Percentiles rank a stretch among this genome's conserved stretches.
These are phyloP conservation scores for Colletotrichum cereale DNA, from an alignment of 2,329 filamentous ascomycete genomes.

Conservation along the genomic window DNA sequence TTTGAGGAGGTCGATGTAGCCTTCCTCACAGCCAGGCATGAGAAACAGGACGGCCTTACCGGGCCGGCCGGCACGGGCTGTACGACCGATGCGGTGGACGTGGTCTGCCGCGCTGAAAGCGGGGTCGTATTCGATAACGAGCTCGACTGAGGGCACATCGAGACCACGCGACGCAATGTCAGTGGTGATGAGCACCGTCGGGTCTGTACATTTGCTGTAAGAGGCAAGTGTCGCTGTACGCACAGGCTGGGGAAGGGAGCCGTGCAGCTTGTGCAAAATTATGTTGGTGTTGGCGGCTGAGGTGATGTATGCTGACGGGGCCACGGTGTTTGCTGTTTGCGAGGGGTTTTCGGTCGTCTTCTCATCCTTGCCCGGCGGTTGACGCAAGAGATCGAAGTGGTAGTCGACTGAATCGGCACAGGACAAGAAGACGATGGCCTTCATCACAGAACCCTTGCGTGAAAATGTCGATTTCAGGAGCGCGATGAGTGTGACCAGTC, in stretches of 20 bases:
- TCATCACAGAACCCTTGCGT: conserved; percentile 91
- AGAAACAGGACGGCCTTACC: conserved; percentile 92
- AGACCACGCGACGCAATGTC: conserved; percentile 96
- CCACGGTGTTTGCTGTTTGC: conserved; percentile 70
- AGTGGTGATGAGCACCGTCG: conserved; percentile 89
- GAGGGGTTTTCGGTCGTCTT: conserved; percentile 38
- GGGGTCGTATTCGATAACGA: conserved; percentile 96
- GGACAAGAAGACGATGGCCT: conserved; percentile 95
- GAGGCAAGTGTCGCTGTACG: conserved; percentile 87
- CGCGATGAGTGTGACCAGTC: conserved; percentile 87
- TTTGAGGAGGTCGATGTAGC: conserved; percentile 82
- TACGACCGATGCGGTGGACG: conserved; percentile 93
- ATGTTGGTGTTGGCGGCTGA: conserved; percentile 79
- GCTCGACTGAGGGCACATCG: conserved; percentile 93
- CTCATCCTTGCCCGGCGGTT: conserved; percentile 45
- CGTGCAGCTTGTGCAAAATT: conserved; percentile 88
- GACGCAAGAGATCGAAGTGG: conserved; percentile 85
- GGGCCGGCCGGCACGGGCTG: conserved; percentile 89
- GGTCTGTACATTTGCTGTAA: conserved; percentile 79
- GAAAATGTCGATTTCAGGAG: conserved; percentile 90
- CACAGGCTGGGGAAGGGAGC: conserved; percentile 87
- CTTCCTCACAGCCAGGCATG: conserved; percentile 90
- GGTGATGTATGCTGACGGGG: conserved; percentile 78
- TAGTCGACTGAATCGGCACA: conserved; percentile 98
- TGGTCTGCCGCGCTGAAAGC: conserved; percentile 95